A percentile compares a stretch with the other conserved stretches of the same genome.
Evolutionary conservation across 257 asterid species (phyloP).

Genomic region (Solanum okadae): DNA sequence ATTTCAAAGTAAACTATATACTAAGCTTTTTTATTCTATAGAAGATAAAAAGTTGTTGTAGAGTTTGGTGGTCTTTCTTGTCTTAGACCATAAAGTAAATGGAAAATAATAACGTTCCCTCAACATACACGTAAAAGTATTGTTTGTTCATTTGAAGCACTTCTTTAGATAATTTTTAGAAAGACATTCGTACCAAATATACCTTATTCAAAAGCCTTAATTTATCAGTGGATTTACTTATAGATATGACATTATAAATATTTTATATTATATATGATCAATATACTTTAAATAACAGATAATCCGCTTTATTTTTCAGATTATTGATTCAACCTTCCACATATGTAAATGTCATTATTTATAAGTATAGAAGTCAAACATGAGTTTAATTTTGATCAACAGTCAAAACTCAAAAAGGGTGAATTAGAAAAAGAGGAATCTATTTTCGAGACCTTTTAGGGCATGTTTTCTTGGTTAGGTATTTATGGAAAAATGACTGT

Average conservation of each 20-base stretch:
- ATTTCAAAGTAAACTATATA: background rate
- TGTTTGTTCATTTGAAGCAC: background rate
- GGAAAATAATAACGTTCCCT: conserved; percentile 15
- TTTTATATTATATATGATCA: background rate
- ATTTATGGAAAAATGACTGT: conserved; percentile 17
- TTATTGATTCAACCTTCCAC: background rate
- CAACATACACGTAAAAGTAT: conserved; percentile 23
- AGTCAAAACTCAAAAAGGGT: background rate
- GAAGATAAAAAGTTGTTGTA: background rate
- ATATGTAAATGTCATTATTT: background rate
- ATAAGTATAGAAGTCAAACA: background rate
- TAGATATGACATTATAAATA: background rate
- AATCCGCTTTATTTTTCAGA: background rate
- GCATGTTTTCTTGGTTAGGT: conserved; percentile 26
- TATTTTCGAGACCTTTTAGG: conserved; percentile 6
- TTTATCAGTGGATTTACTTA: background rate
- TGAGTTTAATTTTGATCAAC: background rate
- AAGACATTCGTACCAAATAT: background rate
- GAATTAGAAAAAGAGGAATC: background rate
- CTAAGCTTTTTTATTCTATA: background rate
- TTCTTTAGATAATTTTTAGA: background rate
- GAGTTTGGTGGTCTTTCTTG: background rate
- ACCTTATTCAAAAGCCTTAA: background rate
- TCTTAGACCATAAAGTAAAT: background rate
- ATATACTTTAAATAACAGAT: background rate